These are phyloP conservation scores for Camelina hispida DNA, from an alignment of 345 rosid species.

Conservation along the genomic window DNA sequence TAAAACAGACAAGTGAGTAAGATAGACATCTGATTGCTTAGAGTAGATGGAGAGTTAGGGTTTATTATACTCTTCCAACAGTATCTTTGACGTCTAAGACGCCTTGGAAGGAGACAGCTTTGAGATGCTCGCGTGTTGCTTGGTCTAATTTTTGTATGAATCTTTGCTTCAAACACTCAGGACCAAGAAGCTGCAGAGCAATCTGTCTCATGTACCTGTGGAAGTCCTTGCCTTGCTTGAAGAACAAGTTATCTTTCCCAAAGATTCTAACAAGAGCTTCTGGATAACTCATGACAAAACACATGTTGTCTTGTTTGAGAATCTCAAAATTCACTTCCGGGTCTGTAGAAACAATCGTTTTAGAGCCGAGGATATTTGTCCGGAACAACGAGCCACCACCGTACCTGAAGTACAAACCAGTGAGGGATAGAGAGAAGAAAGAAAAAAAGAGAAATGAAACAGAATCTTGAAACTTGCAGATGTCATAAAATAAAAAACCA, in stretches of 20 bases:
- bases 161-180: slow-evolving; percentile 37
- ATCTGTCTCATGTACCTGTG: slow-evolving; percentile 51
- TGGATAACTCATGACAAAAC: slow-evolving; percentile 44
- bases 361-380: slow-evolving; percentile 48
- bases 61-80: slow-evolving; percentile 2
- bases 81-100: slow-evolving; percentile 46
- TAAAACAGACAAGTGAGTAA: slow-evolving; percentile 1
- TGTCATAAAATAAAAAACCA: not conserved
- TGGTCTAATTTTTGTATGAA: slow-evolving; percentile 40
- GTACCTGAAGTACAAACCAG: slow-evolving; percentile 40
- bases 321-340: slow-evolving; percentile 48
- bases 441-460: slow-evolving; percentile 4
- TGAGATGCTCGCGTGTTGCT: slow-evolving; percentile 32
- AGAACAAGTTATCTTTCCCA: slow-evolving; percentile 42
- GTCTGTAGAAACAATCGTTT: slow-evolving; percentile 49
- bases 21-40: not conserved
- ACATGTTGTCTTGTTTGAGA: slow-evolving; percentile 53
- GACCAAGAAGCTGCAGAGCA: slow-evolving; percentile 44
- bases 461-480: not conserved
- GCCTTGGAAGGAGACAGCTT: slow-evolving; percentile 37
- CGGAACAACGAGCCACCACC: slow-evolving; percentile 57
- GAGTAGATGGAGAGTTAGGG: not conserved
- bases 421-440: not conserved
- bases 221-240: slow-evolving; percentile 38
- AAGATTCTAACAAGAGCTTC: slow-evolving; percentile 46